phyloP scores from a whole-genome alignment of 805 yeast species.

The Candida stauntonica region DNA sequence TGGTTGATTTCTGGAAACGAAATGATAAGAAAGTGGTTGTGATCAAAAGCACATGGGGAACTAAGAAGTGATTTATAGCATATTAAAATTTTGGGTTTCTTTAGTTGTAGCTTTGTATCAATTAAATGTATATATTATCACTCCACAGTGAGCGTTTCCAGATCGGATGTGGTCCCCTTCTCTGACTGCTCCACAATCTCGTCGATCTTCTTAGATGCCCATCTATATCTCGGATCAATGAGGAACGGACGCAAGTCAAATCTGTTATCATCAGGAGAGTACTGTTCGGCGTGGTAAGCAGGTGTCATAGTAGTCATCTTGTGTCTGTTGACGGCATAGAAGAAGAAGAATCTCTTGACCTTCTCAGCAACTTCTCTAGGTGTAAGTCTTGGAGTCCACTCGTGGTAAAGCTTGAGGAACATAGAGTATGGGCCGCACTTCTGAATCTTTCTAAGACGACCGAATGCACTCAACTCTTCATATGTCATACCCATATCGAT shows the following conservation, averaged over 20 bases:
- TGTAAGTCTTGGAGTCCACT: constrained; percentile 83
- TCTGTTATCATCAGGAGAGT: constrained; percentile 96
- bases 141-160: constrained; percentile 44
- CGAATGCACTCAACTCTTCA: constrained; percentile 88
- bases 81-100: too few species aligned
- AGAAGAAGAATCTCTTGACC: constrained; percentile 89
- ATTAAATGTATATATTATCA: constrained; percentile 13
- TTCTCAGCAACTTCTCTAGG: constrained; percentile 87
- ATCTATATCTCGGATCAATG: constrained; percentile 81
- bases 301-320: constrained; percentile 98
- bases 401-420: constrained; percentile 85
- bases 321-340: constrained; percentile 92
- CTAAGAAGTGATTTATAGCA: constrained; percentile 8
- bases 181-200: constrained; percentile 59
- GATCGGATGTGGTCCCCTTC: constrained; percentile 30
- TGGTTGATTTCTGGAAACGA: constrained; percentile 42
- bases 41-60: constrained; percentile 39
- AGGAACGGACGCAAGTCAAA: constrained; percentile 95
- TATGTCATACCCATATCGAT: constrained; percentile 98
- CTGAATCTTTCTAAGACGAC: constrained; percentile 83
- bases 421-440: constrained; percentile 96
- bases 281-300: constrained; percentile 94
- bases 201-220: constrained; percentile 89
- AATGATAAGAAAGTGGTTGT: constrained; percentile 32
- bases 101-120: too few species aligned